Conservation (phyloP, 148 eudicot species). For the Chenopodium suecicum region DNA sequence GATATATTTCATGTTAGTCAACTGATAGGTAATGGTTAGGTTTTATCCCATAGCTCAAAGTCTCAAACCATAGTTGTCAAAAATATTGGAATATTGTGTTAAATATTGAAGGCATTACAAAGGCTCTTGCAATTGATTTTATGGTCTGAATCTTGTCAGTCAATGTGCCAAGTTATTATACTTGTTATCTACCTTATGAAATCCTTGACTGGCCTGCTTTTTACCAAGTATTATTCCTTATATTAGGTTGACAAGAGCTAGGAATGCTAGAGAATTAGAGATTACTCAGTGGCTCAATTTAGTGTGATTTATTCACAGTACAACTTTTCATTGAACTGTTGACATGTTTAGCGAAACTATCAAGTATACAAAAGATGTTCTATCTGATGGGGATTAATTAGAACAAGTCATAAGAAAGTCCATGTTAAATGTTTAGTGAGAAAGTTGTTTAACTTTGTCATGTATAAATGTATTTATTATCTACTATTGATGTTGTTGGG, state of each 20-base stretch:
- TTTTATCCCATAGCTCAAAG: too few relatives aligned
- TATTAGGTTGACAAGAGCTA: neutral
- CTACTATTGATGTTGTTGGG: neutral
- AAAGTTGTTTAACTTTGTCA: constrained; percentile 2
- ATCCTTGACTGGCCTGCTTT: neutral
- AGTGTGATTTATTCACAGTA: neutral
- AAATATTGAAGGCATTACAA: too few relatives aligned
- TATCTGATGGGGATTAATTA: neutral
- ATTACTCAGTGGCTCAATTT: neutral
- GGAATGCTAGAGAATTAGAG: neutral
- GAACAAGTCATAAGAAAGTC: neutral
- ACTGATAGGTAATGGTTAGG: neutral
- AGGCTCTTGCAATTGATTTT: too few relatives aligned
- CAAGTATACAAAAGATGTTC: neutral
- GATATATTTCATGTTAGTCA: neutral
- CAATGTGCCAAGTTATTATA: neutral
- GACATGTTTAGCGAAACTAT: neutral
- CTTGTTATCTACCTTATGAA: neutral
- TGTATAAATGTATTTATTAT: too few relatives aligned
- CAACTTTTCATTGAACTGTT: too few relatives aligned
- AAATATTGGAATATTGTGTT: neutral
- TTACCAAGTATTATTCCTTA: neutral
- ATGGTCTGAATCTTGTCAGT: too few relatives aligned
- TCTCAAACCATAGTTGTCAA: neutral
- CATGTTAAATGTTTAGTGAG: neutral